Evolutionary conservation across 2,329 filamentous ascomycete species (phyloP), one percentile per base, ranked within the genome.

Genomic region (Talaromyces rugulosus): DNA sequence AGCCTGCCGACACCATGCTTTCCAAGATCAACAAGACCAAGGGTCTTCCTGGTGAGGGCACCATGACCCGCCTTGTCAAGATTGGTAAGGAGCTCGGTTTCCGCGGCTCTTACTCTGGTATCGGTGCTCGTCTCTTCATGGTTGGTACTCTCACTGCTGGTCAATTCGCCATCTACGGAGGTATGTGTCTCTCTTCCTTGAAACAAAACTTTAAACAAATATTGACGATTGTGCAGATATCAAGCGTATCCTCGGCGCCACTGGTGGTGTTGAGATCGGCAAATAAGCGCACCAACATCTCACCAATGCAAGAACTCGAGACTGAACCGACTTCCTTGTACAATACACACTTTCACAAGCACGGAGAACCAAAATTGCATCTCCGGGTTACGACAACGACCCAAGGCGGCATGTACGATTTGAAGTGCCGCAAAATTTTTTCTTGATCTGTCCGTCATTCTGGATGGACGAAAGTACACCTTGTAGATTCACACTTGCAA

Each of bases 11-110:
- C 79, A 96, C 91, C 75, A 96, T 96, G 91, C 88, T 96, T 67
- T 90, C 86, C 82, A 95, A 94, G 87, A 95, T 96, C 85, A 96
- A 96, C 89, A 95, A 95, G 89, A 91, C 89, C 81, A 88, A 91
- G 84, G 91, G 90, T 81, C 83, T 87, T 64, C 91, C 91, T 68
- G 91, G 91, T 83, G 90, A 96, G 83, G 87, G 91, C 74, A 95
- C 90, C 72, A 85, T 85, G 75, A 85, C 82, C 78, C 89, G 91
- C 79, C 81, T 96, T 74, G 83, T 94, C 83, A 95, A 95, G 88
- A 96, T 96, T 74, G 90, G 81, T 70, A 89, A 88, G 81, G 91
- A 96, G 81, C 89, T 96, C 71, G 91, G 91, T 75, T 65, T 96
- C 77, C 84, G 83, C 70, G 91, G 91, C 70, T 89, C 86, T 61